Percentiles rank a stretch among this genome's conserved stretches.
phyloP scores from a whole-genome alignment of 768 basidiomycete genomes.

The Asterophora lycoperdoides region DNA sequence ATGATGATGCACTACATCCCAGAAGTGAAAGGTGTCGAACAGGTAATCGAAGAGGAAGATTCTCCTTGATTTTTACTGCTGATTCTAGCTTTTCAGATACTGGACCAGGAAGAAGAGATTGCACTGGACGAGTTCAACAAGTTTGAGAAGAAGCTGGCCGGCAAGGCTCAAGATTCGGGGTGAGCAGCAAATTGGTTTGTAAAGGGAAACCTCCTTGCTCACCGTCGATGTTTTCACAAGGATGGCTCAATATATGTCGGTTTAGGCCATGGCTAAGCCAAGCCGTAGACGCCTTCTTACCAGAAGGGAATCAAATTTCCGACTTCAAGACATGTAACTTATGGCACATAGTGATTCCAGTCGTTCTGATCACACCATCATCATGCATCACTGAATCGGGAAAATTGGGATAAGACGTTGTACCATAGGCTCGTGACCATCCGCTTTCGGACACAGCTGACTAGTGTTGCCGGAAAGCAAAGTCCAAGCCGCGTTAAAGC shows the following conservation, averaged over 20 bases:
- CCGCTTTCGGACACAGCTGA: no score
- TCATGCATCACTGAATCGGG: no score
- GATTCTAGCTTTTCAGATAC: slow-evolving; percentile 48
- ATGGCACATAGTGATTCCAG: no score
- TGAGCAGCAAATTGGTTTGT: slow-evolving; percentile 16
- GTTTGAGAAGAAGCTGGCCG: slow-evolving; percentile 65
- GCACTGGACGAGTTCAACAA: slow-evolving; percentile 87
- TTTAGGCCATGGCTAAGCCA: no score
- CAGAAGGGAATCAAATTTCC: no score
- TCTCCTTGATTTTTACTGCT: slow-evolving; percentile 1
- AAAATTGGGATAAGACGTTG: no score
- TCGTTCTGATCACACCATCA: no score
- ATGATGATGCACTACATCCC: slow-evolving; percentile 99
- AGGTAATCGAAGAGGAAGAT: slow-evolving; percentile 42
- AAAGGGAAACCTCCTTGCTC: background rate
- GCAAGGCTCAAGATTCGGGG: slow-evolving; percentile 45
- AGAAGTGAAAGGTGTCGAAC: slow-evolving; percentile 88
- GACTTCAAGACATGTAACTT: no score
- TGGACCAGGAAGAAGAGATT: slow-evolving; percentile 87
- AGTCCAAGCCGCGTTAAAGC: no score
- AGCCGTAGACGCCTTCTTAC: no score
- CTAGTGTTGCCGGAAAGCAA: no score
- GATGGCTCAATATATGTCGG: slow-evolving; percentile 82
- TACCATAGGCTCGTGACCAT: no score
- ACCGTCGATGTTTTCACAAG: slow-evolving; percentile 29